Base-by-base conservation (phyloP, 805 yeast species). In the Myxozyma geophila region DNA sequence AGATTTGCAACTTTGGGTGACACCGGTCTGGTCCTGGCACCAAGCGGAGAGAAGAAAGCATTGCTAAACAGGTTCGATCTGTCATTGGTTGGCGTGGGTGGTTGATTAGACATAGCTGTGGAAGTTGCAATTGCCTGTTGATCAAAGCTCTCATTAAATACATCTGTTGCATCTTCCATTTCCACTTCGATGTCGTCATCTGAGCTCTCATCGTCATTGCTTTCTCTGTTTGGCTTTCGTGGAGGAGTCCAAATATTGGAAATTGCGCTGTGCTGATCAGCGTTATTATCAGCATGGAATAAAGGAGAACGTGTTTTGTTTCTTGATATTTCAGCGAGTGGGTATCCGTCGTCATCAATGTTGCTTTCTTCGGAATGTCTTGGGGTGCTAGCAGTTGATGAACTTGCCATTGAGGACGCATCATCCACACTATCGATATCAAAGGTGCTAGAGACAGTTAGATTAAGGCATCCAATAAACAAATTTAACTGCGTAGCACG, bases 131-230 rank as follows among this genome's bases (percentile, higher is more conserved):
- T 13, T 39, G 58, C 51, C 9, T 12, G 35, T 19, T 58, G 39
- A 13, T 60, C 60, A 23, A 65, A 61, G 7, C 53, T 51, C 8
- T 67, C 69, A 36, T 66, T 65, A 62, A 67, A 67, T 21, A 67
- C 67, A 41, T 66, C 70, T 4, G 70, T 67, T n/a, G 67, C 69
- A 49, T 67, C 67, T 46, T 68, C 70, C 70, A 67, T 67, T 39
- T 67, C 70, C 13, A 67, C 59, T 48, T 68, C 71, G 40, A 56
- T 54, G 7, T 67, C 60, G 13, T 63, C 64, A 36, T 55, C 63
- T 28, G 28, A 28, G 35, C 33, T 15, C n/a, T 43, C 40, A n/a
- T 47, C 57, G 39, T 13, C 15, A 35, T 49, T 19, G 23, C 1
- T 48, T 7, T 40, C 35, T 46, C 21, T 19, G 15, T n/a, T 12